These are phyloP conservation scores for Cupressus sempervirens DNA, from an alignment of 75 land plant genomes.

Conservation along the genomic window DNA sequence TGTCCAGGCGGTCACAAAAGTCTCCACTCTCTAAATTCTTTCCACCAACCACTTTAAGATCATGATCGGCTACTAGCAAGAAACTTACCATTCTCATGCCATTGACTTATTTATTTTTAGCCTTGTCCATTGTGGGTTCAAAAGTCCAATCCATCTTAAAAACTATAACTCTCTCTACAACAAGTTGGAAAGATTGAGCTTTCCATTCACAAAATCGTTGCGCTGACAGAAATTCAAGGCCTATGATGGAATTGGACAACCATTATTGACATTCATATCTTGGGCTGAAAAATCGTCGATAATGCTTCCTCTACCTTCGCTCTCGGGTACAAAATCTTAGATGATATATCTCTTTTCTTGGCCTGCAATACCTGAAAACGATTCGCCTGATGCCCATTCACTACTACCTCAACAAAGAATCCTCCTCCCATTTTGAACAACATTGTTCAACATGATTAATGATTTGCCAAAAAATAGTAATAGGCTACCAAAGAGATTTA, in stretches of 20 bases:
- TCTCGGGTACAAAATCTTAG: no score
- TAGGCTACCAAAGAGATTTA: no score
- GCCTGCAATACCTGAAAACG: no score
- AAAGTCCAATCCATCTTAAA: not conserved
- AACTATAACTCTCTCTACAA: not conserved
- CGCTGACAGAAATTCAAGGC: not conserved
- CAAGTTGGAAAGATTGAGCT: not conserved
- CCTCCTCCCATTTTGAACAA: no score
- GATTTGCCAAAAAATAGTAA: no score
- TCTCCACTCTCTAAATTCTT: not conserved
- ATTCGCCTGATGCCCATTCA: no score
- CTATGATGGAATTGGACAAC: not conserved
- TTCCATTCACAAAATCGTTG: not conserved
- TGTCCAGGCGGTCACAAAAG: no score
- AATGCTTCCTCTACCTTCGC: not conserved
- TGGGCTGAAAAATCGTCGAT: not conserved
- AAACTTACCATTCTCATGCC: not conserved
- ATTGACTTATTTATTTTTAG: not conserved
- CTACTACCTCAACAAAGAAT: no score
- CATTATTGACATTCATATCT: not conserved
- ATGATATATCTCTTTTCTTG: no score
- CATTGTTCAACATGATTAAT: no score
- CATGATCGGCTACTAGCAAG: not conserved
- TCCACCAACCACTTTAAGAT: not conserved
- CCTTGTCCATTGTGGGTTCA: not conserved